Base-by-base conservation (phyloP, 495 filamentous ascomycete species). In the Friedmanniomyces endolithicus region DNA sequence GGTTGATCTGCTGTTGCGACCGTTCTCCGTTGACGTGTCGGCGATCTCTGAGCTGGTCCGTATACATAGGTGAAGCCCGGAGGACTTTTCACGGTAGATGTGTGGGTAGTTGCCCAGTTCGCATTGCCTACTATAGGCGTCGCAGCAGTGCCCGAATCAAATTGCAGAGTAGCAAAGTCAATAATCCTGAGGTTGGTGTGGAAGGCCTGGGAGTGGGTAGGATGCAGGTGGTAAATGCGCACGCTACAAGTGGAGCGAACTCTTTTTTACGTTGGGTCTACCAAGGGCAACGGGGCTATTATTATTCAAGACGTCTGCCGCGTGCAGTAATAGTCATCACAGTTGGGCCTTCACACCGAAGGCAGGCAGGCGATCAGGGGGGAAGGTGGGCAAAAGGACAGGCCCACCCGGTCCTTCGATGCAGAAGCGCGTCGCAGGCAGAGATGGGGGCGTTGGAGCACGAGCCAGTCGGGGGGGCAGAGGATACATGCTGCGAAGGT, bases 1-100 rank as follows among this genome's bases (percentile, higher is more conserved):
- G 40, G 4, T 56, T 31, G 4, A 56, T 20, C 31, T 50, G 53
- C 29, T 50, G 16, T 22, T 56, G 53, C n/a, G 27, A 25, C 19
- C 24, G 34, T 17, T 33, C 22, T 37, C 6, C 29, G 1, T 25
- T 37, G 2, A 27, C 17, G 4, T n/a, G 16, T 3, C 52, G 52
- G n/a, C 23, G 52, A 31, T 47, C 52, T 34, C 49, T 25, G 20
- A 40, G 49, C 14, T 24, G 31, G 41, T 55, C 44, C 11, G 25
- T 29, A 25, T 33, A 48, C 52, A 55, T 55, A 48, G 45, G 51
- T 31, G 14, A 31, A 11, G 47, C 4, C 3, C 11, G 9, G 19
- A 33, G 8, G 47, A 33, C 4, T 25, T 7, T 16, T 14, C 47
- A 34, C 24, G 24, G 29, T 11, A 34, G 24, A n/a, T 33, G 47